These are phyloP conservation scores for Fraxinus sp. DNA, from an alignment of 305 asterid genomes.

Conservation along the genomic window DNA sequence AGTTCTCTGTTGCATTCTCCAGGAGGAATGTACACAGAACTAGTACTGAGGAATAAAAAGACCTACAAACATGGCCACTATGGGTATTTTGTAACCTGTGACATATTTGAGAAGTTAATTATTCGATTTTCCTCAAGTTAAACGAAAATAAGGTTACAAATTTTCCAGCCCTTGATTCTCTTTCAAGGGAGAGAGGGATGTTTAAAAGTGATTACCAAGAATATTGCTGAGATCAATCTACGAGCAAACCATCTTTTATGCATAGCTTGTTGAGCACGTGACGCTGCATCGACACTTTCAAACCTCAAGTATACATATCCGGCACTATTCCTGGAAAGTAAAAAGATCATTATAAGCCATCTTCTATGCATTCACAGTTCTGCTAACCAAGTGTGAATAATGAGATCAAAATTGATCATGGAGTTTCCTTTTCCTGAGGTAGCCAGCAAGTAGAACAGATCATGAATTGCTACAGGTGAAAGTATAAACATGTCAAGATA, in stretches of 20 bases:
- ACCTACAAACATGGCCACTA: neutral
- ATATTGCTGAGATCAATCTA: conserved; percentile 84
- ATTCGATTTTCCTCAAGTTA: neutral
- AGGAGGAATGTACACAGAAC: neutral
- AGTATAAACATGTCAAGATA: conserved; percentile 6
- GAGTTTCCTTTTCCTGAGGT: neutral
- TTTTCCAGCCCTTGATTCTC: neutral
- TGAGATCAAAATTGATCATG: neutral
- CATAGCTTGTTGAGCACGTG: conserved; percentile 93
- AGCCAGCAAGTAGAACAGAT: neutral
- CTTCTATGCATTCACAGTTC: neutral
- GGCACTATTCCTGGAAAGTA: conserved; percentile 66
- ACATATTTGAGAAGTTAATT: neutral
- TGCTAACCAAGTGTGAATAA: neutral
- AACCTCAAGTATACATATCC: conserved; percentile 94
- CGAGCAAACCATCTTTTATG: conserved; percentile 98
- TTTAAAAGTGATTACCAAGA: conserved; percentile 53
- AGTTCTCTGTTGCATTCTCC: neutral
- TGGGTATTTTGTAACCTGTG: neutral
- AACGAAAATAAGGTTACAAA: neutral
- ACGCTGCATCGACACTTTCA: conserved; percentile 69
- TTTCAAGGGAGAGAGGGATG: neutral
- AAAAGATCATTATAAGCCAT: conserved; percentile 15
- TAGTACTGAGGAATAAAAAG: neutral
- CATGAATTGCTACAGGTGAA: neutral